Evolutionary conservation across 176 grass and related monocot genomes (phyloP), one percentile per base, ranked within the genome.

Genomic region (Saccharum officinarum): DNA sequence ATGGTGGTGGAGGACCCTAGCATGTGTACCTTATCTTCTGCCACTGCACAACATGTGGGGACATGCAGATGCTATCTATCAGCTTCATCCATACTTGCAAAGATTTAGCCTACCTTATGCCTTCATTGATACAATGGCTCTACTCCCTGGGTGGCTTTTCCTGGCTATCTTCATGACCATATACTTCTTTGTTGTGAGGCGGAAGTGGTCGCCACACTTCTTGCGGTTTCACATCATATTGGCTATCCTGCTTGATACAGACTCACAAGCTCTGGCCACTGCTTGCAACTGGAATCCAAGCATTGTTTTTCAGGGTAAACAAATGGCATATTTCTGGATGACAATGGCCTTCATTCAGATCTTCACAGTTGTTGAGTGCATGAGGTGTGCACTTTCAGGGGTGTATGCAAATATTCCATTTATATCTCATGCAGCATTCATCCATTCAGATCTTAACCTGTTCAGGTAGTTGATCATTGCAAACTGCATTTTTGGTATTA

Each of bases 41-140:
- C 93, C 93, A 16, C 84, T 98, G 74, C 97, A 98, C 86, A 88
- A 94, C 63, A 88, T 92, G 73, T 98, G 97, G 96, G 82, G 86
- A 25, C 71, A 95, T 20, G 93, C 96, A 18, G 91, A 92, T 80
- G 80, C 88, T 40, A 67, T 92, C n/a, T 98, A 92, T 71, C 96
- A 94, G 69, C 93, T 98, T 30, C 93, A 95, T 47, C 88, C 80
- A 20, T 75, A 89, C 72, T 69, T 95, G 83, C 86, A 98, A 52
- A 87, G 84, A 57, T 95, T 88, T 55, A 85, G 80, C 38, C 41
- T 95, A 28, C 84, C 82, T 37, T 94, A 86, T 74, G 87, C 91
- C 55, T 95, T 95, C 83, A 90, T 98, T 1, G 93, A 95, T 78
- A 98, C 96, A 4, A 81, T 98, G 81, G 84, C 85, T 30, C 40